A percentile compares a stretch with the other conserved stretches of the same genome.
phyloP scores from a whole-genome alignment of 2,329 filamentous ascomycete genomes.

The Diplodia intermedia region DNA sequence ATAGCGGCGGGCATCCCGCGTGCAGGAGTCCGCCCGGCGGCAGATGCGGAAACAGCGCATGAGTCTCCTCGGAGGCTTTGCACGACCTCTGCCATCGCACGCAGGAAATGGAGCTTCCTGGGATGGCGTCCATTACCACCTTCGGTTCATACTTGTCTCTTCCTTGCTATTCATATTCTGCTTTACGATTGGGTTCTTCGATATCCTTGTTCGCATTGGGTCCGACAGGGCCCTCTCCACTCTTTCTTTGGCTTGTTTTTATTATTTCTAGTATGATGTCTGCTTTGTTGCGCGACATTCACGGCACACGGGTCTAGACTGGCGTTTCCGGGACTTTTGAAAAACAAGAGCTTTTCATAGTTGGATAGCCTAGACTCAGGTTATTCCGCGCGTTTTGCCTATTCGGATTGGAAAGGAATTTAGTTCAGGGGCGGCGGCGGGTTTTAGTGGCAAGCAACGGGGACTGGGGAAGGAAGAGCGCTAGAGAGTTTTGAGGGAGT shows the following conservation, averaged over 20 bases:
- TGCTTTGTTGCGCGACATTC: constrained; percentile 24
- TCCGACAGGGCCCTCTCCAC: constrained; percentile 23
- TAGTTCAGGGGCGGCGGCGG: constrained; percentile 15
- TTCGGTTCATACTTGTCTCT: constrained; percentile 22
- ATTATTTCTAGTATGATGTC: constrained; percentile 14
- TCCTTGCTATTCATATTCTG: constrained; percentile 4
- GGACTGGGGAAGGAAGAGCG: constrained; percentile 10
- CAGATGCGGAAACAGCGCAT: constrained; percentile 11
- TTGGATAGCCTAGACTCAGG: constrained; percentile 21
- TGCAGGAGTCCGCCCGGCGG: neutral
- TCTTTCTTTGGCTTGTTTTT: neutral
- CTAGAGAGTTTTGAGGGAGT: constrained; percentile 27
- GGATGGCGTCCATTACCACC: constrained; percentile 21
- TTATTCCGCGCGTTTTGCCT: constrained; percentile 15
- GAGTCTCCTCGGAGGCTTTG: constrained; percentile 9
- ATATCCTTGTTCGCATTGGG: constrained; percentile 29
- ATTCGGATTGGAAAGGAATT: constrained; percentile 18
- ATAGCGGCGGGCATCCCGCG: constrained; percentile 14
- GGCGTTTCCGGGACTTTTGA: constrained; percentile 30
- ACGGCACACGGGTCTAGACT: constrained; percentile 31
- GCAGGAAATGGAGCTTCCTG: constrained; percentile 10
- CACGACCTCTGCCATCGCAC: neutral
- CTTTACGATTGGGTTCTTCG: constrained; percentile 17
- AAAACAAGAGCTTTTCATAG: constrained; percentile 30
- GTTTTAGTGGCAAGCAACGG: constrained; percentile 6